Conservation (phyloP, 495 filamentous ascomycete genomes). For the Xylaria acuta region DNA sequence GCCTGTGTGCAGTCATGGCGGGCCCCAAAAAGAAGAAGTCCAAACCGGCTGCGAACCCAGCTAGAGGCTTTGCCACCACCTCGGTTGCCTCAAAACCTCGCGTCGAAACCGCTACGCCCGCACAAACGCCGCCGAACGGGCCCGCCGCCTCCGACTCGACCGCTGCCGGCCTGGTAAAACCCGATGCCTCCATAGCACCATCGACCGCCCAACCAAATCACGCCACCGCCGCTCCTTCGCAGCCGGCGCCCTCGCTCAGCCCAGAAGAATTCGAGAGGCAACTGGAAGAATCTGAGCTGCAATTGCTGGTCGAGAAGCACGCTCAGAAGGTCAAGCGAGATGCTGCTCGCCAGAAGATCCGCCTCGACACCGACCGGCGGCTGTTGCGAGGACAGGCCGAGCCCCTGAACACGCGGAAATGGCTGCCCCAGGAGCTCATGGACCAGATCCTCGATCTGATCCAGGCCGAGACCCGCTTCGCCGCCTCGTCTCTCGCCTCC, state of each 20-base stretch:
- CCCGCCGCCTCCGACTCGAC: not conserved
- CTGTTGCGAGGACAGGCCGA: slow-evolving; percentile 77
- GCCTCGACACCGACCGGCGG: slow-evolving; percentile 79
- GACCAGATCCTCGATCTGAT: slow-evolving; percentile 71
- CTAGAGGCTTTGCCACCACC: slow-evolving; percentile 89
- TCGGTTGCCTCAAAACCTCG: slow-evolving; percentile 81
- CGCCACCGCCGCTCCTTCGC: slow-evolving; percentile 46
- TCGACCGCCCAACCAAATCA: slow-evolving; percentile 37
- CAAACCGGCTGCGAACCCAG: slow-evolving; percentile 82
- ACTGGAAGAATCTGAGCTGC: slow-evolving; percentile 81
- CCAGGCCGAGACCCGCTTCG: slow-evolving; percentile 57
- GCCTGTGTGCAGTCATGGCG: slow-evolving; percentile 58
- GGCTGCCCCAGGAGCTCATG: slow-evolving; percentile 81
- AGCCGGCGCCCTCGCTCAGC: slow-evolving; percentile 60
- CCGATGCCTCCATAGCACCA: slow-evolving; percentile 43
- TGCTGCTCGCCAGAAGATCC: slow-evolving; percentile 69
- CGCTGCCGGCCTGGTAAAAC: slow-evolving; percentile 21
- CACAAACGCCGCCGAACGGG: slow-evolving; percentile 20
- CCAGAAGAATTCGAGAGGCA: slow-evolving; percentile 86
- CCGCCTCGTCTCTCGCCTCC: slow-evolving; percentile 49
- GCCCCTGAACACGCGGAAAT: slow-evolving; percentile 70
- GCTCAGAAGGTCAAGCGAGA: slow-evolving; percentile 71
- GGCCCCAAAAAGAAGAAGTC: slow-evolving; percentile 84
- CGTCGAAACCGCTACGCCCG: slow-evolving; percentile 41
- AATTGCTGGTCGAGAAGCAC: slow-evolving; percentile 81